A percentile compares a stretch with the other conserved stretches of the same genome.
phyloP scores from a whole-genome alignment of 345 rosid species.

The Heritiera littoralis region DNA sequence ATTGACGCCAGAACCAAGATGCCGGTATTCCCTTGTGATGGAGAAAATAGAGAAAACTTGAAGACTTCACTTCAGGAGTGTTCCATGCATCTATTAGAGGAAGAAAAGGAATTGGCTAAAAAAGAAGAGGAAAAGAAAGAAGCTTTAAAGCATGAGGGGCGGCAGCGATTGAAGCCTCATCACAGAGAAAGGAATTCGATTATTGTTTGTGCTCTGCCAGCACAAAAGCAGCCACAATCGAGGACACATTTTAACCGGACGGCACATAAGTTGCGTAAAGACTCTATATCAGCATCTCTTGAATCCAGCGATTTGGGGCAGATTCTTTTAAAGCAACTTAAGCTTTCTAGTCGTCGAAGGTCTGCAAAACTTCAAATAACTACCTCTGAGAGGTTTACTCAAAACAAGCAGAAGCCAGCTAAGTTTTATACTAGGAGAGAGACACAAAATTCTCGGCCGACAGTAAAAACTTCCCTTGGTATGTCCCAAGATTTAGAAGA shows the following conservation, averaged over 20 bases:
- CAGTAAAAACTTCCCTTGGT: background rate
- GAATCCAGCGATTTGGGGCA: background rate
- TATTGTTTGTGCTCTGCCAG: constrained; percentile 22
- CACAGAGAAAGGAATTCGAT: background rate
- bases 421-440: background rate
- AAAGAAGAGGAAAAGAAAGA: background rate
- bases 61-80: background rate
- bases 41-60: background rate
- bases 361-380: background rate
- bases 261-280: background rate
- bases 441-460: background rate
- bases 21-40: background rate
- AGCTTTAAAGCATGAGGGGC: background rate
- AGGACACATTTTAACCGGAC: background rate
- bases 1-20: constrained; percentile 8
- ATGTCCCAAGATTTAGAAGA: background rate
- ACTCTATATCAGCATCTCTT: constrained; percentile 1
- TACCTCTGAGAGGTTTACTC: background rate
- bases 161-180: background rate
- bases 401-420: background rate
- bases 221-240: background rate
- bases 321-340: background rate
- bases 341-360: background rate
- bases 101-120: no score
- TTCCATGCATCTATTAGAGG: background rate